Base-by-base conservation (phyloP, 306 rosid genomes). In the Arachis stenosperma region DNA sequence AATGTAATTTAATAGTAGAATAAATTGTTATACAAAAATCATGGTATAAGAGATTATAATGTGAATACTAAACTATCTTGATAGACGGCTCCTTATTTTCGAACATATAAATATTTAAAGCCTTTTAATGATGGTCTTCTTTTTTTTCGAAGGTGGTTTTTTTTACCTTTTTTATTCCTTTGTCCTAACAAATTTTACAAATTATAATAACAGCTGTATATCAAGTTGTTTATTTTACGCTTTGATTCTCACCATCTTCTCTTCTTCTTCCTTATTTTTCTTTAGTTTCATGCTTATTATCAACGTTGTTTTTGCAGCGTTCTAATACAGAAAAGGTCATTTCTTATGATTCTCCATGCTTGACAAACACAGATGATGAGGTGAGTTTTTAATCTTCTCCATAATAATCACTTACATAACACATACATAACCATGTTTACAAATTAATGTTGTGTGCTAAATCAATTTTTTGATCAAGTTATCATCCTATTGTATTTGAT, bases 91-190 rank as follows among this genome's bases (percentile, higher is more conserved):
- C 15, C 14, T 33, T 27, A 9, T 15, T 14, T 48, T 43, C 59
- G 40, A 70, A 70, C 76, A 33, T 71, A 72, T 72, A 61, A 60
- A 72, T 61, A 60, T 61, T 61, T 37, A 60, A 36, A 43, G 69
- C 69, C 76, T 6, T 10, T 9, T 3, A 3, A 3, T 5, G 13
- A 17, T 36, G 5, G 5, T 30, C 60, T 60, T 60, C 76, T 61
- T 61, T 47, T 61, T 61, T 47, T 47, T 40, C 69, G 3, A 43
- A 71, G 67, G 67, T 59, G 14, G 2, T 46, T 15, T 60, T 47
- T 71, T 27, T 60, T 47, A 5, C 36, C 17, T 14, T 61, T 9
- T 60, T 60, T 10, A 9, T 12, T 41, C 4, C 4, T n/a, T 52
- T 51, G 41, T 22, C 50, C 43, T 33, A 13, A 27, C n/a, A 69